Conservation (phyloP, 129 eudicot species). For the Glebionis coronaria region DNA sequence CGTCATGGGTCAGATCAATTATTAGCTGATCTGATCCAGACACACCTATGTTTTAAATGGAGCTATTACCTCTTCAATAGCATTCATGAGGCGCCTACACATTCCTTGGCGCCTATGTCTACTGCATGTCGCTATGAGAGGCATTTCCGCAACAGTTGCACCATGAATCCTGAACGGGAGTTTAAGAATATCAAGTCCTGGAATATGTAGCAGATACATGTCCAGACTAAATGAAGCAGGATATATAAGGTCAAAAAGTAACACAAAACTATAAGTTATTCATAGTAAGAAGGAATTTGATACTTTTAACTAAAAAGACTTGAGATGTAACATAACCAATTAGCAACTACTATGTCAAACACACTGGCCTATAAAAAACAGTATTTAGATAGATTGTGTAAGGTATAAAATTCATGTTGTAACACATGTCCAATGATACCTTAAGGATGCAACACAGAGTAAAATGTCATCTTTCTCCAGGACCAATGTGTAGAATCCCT, state of each 20-base stretch:
- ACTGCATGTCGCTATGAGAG: slow-evolving; percentile 92
- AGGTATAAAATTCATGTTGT: slow-evolving; percentile 1
- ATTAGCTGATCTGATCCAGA: neutral
- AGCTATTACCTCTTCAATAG: slow-evolving; percentile 71
- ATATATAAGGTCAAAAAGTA: neutral
- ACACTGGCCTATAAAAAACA: neutral
- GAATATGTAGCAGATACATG: too few relatives aligned
- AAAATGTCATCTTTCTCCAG: slow-evolving; percentile 89
- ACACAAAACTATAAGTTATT: neutral
- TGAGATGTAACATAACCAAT: neutral
- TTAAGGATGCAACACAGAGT: slow-evolving; percentile 76
- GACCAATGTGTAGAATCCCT: slow-evolving; percentile 71
- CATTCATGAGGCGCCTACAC: slow-evolving; percentile 80
- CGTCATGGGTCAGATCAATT: too few relatives aligned
- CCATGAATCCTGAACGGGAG: slow-evolving; percentile 77
- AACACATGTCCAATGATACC: slow-evolving; percentile 33
- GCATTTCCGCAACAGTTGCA: slow-evolving; percentile 84
- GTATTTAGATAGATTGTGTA: neutral
- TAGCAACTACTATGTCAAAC: neutral
- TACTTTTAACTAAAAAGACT: neutral
- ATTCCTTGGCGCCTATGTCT: slow-evolving; percentile 90
- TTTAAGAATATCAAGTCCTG: neutral
- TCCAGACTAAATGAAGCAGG: neutral
- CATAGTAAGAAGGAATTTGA: too few relatives aligned
- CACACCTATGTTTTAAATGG: neutral